Base-by-base conservation (phyloP, 2,329 filamentous ascomycete species). In the Pestalotiopsis sp. region DNA sequence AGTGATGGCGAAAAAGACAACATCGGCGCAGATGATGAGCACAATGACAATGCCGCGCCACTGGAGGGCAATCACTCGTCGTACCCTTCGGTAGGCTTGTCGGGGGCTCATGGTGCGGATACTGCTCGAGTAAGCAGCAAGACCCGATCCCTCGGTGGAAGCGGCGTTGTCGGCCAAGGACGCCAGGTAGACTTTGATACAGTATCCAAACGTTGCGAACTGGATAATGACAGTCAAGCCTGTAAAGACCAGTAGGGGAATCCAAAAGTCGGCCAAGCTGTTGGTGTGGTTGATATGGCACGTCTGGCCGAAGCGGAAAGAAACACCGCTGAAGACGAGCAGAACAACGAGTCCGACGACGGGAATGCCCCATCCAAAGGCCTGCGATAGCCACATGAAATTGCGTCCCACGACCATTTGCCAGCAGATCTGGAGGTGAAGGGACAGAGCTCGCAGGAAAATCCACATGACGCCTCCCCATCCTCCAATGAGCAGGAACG, bases 341-440 rank as follows among this genome's bases (percentile, higher is more conserved):
- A 93, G 93, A 57, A 95, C 80, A 3, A 91, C 86, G 71, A 97
- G 88, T 45, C 93, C 93, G 23, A 94, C 81, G 27, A 91, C 86
- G 2, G 95, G 94, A 60, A 98, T 86, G 20, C 92, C 92, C 93
- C 95, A 98, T 70, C 96, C 96, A 9, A 91, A 83, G 17, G 87
- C 86, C 76, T 97, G 90, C 3, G 95, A 91, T 72, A 89, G 88
- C 84, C 93, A 94, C 90, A 98, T 98, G 81, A 98, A 98, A 75
- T 88, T 92, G 59, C 90, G 88, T 52, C 96, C 96, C 3, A 97
- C 93, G 7, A 95, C 90, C 41, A 97, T 87, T 79, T 98, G 94
- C 96, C 96, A 99, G 84, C 95, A 98, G 72, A 99, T 98, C 80
- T 98, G 96, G 31, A 99, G 89, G 80, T 99, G 96, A 75, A 99